These are phyloP conservation scores for Penicillium malachiteum DNA, from an alignment of 495 filamentous ascomycete species.

Conservation along the genomic window DNA sequence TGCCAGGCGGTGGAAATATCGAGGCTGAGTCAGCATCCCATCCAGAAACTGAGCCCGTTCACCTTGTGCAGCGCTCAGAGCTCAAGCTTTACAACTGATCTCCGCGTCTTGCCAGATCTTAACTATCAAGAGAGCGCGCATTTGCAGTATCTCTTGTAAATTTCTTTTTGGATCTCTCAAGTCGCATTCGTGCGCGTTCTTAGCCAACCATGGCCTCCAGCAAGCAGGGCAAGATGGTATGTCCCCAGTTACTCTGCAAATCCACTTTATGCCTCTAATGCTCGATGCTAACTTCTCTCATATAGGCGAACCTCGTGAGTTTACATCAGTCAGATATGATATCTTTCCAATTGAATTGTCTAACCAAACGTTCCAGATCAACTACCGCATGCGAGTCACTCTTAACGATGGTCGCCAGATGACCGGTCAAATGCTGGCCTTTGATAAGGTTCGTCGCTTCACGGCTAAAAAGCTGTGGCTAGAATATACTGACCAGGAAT, in stretches of 20 bases:
- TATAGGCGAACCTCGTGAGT: constrained; percentile 95
- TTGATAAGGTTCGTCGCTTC: constrained; percentile 76
- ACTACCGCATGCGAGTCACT: constrained; percentile 97
- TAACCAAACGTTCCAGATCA: constrained; percentile 67
- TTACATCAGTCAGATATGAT: not conserved
- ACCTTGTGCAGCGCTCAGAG: constrained; percentile 14
- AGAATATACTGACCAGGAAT: constrained; percentile 6
- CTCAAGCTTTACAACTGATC: constrained; percentile 26
- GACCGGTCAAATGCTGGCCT: constrained; percentile 94
- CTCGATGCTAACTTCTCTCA: constrained; percentile 63
- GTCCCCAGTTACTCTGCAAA: constrained; percentile 28
- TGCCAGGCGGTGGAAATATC: constrained; percentile 1
- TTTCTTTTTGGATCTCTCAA: constrained; percentile 58
- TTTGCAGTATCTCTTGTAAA: constrained; percentile 15
- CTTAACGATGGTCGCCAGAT: constrained; percentile 95
- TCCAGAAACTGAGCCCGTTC: constrained; percentile 21
- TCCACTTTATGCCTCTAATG: constrained; percentile 54
- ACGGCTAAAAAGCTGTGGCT: too few species aligned
- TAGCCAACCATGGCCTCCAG: constrained; percentile 72
- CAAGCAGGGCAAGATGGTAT: constrained; percentile 99
- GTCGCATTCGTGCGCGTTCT: constrained; percentile 67
- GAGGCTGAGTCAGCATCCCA: constrained; percentile 18
- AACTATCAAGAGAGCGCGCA: constrained; percentile 23
- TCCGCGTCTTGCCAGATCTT: constrained; percentile 16
- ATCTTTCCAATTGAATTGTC: constrained; percentile 7